Evolutionary conservation across 306 rosid genomes (phyloP).

Genomic region (Malus orientalis): DNA sequence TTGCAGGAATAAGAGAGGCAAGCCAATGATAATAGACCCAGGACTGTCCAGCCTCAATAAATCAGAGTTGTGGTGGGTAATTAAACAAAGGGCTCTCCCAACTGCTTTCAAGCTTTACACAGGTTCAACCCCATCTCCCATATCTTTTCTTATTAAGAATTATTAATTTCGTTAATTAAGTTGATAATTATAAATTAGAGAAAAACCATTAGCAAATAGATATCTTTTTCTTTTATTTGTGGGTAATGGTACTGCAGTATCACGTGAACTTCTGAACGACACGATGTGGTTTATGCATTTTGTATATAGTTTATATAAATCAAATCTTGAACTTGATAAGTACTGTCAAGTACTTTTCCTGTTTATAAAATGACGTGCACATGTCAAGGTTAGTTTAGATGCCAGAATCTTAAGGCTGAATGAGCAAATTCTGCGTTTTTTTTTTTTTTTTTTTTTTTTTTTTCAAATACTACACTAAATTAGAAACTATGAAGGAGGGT

Average conservation of each 20-base stretch:
- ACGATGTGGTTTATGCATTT: neutral
- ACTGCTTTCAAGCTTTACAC: conserved; percentile 86
- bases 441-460: too few relatives aligned
- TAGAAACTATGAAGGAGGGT: too few relatives aligned
- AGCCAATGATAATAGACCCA: conserved; percentile 79
- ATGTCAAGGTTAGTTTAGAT: too few relatives aligned
- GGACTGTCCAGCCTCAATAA: conserved; percentile 68
- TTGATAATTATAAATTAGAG: neutral
- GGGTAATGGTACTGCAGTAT: neutral
- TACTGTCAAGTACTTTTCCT: too few relatives aligned
- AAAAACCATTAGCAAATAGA: too few relatives aligned
- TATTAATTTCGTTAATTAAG: neutral
- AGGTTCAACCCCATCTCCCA: conserved; percentile 37
- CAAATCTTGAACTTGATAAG: too few relatives aligned
- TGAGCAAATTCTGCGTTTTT: neutral
- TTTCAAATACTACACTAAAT: too few relatives aligned
- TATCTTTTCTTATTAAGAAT: neutral
- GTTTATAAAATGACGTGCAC: too few relatives aligned
- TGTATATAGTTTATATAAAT: neutral
- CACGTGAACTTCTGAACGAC: conserved; percentile 27
- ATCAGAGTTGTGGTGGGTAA: conserved; percentile 89
- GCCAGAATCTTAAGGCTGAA: neutral
- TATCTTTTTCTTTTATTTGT: neutral
- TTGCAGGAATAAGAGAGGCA: conserved; percentile 83
- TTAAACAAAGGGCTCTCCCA: conserved; percentile 72